Conservation (phyloP, 2,329 filamentous ascomycete genomes). For the Cadophora sp. region DNA sequence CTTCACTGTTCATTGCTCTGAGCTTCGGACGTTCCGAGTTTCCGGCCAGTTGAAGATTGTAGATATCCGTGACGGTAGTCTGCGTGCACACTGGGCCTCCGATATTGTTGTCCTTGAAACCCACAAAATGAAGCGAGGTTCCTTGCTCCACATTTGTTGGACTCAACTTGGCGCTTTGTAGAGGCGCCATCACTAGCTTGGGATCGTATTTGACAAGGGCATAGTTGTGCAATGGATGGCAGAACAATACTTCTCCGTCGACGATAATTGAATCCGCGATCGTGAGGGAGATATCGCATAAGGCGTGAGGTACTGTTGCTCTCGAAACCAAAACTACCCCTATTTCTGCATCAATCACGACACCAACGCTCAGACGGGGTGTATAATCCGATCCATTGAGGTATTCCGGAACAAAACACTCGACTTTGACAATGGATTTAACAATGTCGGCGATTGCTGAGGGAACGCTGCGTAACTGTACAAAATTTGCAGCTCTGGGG, state of each 20-base stretch:
- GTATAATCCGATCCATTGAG: constrained; percentile 78
- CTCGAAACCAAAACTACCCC: constrained; percentile 97
- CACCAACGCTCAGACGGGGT: constrained; percentile 89
- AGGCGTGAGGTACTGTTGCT: constrained; percentile 93
- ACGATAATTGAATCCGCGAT: constrained; percentile 97
- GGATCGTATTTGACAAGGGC: constrained; percentile 95
- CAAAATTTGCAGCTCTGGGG: constrained; percentile 84
- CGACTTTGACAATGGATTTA: constrained; percentile 91
- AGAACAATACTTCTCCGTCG: constrained; percentile 90
- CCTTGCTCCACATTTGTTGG: constrained; percentile 87
- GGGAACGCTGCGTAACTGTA: constrained; percentile 87
- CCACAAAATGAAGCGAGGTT: constrained; percentile 93
- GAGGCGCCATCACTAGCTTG: constrained; percentile 86
- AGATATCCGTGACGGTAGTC: constrained; percentile 96
- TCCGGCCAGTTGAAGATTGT: constrained; percentile 92
- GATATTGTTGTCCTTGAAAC: constrained; percentile 94
- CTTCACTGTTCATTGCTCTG: constrained; percentile 93
- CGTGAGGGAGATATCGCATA: constrained; percentile 95
- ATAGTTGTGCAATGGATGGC: constrained; percentile 97
- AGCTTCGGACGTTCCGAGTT: constrained; percentile 92
- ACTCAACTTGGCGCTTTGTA: constrained; percentile 86
- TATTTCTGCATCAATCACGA: constrained; percentile 96
- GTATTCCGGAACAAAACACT: constrained; percentile 93
- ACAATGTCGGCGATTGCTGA: constrained; percentile 94
- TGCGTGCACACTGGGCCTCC: constrained; percentile 74